Conservation (phyloP, 768 basidiomycete species). For the Boletus sensibilis region DNA sequence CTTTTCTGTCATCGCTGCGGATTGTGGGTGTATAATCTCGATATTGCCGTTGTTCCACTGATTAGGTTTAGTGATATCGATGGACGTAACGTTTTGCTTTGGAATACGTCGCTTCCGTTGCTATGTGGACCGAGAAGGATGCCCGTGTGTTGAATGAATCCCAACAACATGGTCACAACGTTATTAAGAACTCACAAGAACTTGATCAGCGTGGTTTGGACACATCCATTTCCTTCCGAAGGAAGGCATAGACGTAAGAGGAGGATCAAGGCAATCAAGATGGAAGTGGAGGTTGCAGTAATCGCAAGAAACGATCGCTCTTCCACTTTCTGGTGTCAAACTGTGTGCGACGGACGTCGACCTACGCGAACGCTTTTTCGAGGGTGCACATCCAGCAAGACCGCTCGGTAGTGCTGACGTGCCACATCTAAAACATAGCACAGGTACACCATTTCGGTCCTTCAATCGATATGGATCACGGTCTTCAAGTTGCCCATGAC, state of each 20-base stretch:
- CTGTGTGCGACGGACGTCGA: conserved; percentile 41
- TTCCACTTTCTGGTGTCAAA: conserved; percentile 54
- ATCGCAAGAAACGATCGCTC: conserved; percentile 88
- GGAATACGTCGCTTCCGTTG: conserved; percentile 78
- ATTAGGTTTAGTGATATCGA: conserved; percentile 72
- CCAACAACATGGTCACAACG: neutral
- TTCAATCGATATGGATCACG: conserved; percentile 85
- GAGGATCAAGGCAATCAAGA: conserved; percentile 93
- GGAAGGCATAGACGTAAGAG: conserved; percentile 80
- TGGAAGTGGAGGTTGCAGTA: conserved; percentile 96
- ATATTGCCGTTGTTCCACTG: conserved; percentile 92
- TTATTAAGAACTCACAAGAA: conserved; percentile 56
- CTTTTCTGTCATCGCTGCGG: conserved; percentile 43
- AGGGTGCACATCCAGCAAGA: conserved; percentile 50
- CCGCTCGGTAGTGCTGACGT: conserved; percentile 68
- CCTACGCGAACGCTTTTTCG: conserved; percentile 55
- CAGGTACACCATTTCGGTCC: conserved; percentile 77
- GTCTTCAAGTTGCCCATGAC: conserved; percentile 86
- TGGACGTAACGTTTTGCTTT: conserved; percentile 60
- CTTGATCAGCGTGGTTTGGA: conserved; percentile 91
- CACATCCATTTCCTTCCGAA: conserved; percentile 98
- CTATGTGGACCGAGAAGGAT: conserved; percentile 40
- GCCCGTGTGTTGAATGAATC: neutral
- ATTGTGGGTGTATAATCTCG: conserved; percentile 74
- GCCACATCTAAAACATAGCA: conserved; percentile 91